These are phyloP conservation scores for Senna siamea DNA, from an alignment of 306 rosid genomes.

Conservation along the genomic window DNA sequence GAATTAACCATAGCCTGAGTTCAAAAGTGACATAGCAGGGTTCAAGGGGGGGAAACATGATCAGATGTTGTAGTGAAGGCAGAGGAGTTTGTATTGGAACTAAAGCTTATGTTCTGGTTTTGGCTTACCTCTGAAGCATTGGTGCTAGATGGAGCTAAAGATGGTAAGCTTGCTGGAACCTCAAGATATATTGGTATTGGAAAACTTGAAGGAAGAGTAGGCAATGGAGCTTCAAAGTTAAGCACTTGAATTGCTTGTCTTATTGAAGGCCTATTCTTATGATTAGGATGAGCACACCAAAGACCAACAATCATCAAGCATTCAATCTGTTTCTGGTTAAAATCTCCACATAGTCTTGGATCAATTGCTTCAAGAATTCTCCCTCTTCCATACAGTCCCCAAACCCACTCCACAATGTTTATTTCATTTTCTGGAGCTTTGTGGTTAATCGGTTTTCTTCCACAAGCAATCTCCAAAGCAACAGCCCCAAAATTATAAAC, in stretches of 20 bases:
- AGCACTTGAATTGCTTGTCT: neutral
- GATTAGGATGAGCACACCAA: neutral
- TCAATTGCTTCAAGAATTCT: neutral
- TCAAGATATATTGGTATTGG: neutral
- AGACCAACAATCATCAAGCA: neutral
- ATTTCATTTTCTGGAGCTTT: neutral
- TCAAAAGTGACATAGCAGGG: slow-evolving; percentile 35
- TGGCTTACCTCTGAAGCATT: slow-evolving; percentile 1
- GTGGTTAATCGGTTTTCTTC: slow-evolving; percentile 31
- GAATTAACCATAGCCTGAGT: too few relatives aligned
- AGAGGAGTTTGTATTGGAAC: slow-evolving; percentile 31
- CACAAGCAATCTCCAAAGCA: slow-evolving; percentile 44
- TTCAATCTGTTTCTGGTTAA: neutral
- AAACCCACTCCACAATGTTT: neutral
- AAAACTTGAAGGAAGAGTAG: neutral
- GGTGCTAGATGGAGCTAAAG: neutral
- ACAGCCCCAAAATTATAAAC: slow-evolving; percentile 45
- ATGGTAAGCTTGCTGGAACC: neutral
- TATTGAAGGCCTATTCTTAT: neutral
- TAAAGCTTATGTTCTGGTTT: slow-evolving; percentile 8
- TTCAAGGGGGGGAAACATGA: slow-evolving; percentile 38
- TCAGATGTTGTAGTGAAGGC: slow-evolving; percentile 25
- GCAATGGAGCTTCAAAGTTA: neutral
- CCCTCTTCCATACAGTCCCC: neutral
- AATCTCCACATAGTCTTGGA: neutral